Evolutionary conservation across 2,329 filamentous ascomycete genomes (phyloP).

Genomic region (Seiridium unicorne): DNA sequence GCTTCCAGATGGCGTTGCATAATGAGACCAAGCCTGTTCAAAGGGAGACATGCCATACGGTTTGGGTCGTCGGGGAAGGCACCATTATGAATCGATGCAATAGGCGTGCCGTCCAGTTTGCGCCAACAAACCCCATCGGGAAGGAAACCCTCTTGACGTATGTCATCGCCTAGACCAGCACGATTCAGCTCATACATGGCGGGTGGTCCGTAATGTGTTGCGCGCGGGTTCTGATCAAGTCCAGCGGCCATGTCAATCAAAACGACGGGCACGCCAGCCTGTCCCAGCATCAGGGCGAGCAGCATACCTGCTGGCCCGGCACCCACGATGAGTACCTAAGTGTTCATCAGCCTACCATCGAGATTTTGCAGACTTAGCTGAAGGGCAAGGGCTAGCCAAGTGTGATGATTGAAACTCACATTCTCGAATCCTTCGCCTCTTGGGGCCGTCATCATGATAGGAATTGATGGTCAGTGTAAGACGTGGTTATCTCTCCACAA

Average conservation of each 20-base stretch:
- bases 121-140: constrained; percentile 26
- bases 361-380: no score
- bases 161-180: constrained; percentile 26
- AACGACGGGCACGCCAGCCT: constrained; percentile 20
- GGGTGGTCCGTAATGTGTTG: constrained; percentile 26
- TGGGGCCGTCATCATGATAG: no score
- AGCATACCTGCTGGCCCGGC: constrained; percentile 21
- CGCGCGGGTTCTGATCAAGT: constrained; percentile 27
- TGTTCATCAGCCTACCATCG: no score
- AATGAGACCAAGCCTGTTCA: constrained; percentile 40
- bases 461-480: no score
- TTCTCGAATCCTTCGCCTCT: no score
- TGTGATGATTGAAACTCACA: no score
- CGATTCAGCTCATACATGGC: constrained; percentile 22
- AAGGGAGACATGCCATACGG: constrained; percentile 39
- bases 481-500: no score
- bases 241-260: constrained; percentile 23
- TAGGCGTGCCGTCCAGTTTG: constrained; percentile 16
- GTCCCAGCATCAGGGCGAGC: constrained; percentile 18
- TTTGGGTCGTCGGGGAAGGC: constrained; percentile 26
- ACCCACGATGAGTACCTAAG: constrained; percentile 4
- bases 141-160: constrained; percentile 19
- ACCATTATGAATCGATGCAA: constrained; percentile 14
- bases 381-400: no score
- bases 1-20: constrained; percentile 32